Evolutionary conservation across 2,329 filamentous ascomycete genomes (phyloP), one percentile per base, ranked within the genome.

Genomic region (Fusarium tupiense): DNA sequence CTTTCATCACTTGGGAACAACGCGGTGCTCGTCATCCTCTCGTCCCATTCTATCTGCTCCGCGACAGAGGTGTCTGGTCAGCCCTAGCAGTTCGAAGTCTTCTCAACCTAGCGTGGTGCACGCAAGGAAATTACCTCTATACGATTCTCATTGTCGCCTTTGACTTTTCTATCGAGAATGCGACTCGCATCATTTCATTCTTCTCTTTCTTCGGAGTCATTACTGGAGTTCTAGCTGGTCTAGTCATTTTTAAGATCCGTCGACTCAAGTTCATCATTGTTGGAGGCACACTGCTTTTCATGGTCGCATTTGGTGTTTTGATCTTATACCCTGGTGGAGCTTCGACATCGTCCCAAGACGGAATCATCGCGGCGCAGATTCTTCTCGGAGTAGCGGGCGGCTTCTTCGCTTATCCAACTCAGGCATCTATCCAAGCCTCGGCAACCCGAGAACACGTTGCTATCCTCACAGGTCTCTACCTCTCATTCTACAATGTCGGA

Each of bases 11-110:
- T 8, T 91, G 89, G 89, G 89, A 91, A 72, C 82, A 80, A 29
- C 83, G 78, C 1, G 84, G 86, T 40, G 84, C 85, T 4, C 83
- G 87, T 10, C 76, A 75, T 52, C 89, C 90, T 0, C 86, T 91
- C 74, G 79, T 91, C 2, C 90, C 89, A 1, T 90, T 91, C 77
- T 79, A 86, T 74, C 83, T 91, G 0, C 81, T 91, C 29, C 86
- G 85, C 67, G 88, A 91, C 67, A 86, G 90, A n/a, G 87, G 86
- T 1, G 88, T 91, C 3, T 91, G 89, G 89, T 88, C 86, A 5
- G 87, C 89, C 1, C 80, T 91, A 16, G 88, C 87, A 1, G 88
- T 92, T 49, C 85, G 84, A 6, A 81, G 82, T 64, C 76, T 87
- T 62, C 82, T 88, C 50, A 88, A 86, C 76, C 85, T 87, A 66